Conservation (phyloP, 768 basidiomycete genomes). For the Pholiota molesta region DNA sequence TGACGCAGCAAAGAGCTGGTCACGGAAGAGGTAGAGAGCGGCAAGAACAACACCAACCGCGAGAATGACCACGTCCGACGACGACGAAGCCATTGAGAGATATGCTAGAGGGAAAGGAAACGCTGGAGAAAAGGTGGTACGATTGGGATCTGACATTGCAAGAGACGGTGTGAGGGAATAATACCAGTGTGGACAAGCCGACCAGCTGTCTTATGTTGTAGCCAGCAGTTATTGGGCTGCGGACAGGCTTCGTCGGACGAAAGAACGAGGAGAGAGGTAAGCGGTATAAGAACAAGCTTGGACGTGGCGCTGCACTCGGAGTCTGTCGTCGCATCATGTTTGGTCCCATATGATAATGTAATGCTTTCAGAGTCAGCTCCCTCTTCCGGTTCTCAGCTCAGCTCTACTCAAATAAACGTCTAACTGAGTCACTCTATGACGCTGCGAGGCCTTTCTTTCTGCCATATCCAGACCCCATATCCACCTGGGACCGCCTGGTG, state of each 20-base stretch:
- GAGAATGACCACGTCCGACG: slow-evolving; percentile 76
- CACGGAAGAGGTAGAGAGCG: slow-evolving; percentile 80
- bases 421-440: not conserved
- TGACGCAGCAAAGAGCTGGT: slow-evolving; percentile 72
- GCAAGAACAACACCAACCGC: slow-evolving; percentile 76
- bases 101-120: slow-evolving; percentile 34
- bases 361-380: slow-evolving; percentile 12
- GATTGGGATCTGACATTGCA: slow-evolving; percentile 37
- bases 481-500: no score
- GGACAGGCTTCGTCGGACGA: slow-evolving; percentile 15
- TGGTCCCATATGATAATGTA: slow-evolving; percentile 14
- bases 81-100: slow-evolving; percentile 61
- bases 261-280: slow-evolving; percentile 24
- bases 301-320: slow-evolving; percentile 29
- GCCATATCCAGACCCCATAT: no score
- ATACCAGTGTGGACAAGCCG: slow-evolving; percentile 27
- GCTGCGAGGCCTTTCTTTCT: not conserved
- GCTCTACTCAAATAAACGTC: not conserved
- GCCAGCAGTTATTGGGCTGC: slow-evolving; percentile 13
- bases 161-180: slow-evolving; percentile 24
- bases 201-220: slow-evolving; percentile 25
- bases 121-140: slow-evolving; percentile 43
- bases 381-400: not conserved
- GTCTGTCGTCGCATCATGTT: slow-evolving; percentile 21
- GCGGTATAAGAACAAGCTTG: slow-evolving; percentile 22